Conservation (phyloP, 148 eudicot species). For the Vaccinium vitisidaea region DNA sequence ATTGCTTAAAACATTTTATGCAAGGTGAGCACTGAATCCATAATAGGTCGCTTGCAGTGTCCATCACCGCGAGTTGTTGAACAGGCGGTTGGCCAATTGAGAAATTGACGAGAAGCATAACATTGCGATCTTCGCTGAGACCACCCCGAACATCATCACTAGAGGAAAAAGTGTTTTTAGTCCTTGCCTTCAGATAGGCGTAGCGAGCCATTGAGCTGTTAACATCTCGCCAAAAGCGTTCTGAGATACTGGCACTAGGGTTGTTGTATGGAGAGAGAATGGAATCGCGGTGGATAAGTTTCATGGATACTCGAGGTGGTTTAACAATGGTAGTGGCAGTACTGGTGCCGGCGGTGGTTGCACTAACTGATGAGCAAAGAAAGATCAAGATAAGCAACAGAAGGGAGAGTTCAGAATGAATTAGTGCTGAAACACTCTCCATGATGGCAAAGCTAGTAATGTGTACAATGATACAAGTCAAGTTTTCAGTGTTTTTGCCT, state of each 20-base stretch:
- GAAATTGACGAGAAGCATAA: slow-evolving; percentile 16
- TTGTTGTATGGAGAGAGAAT: slow-evolving; percentile 9
- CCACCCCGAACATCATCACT: not conserved
- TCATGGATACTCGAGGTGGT: not conserved
- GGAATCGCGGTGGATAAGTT: slow-evolving; percentile 15
- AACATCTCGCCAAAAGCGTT: not conserved
- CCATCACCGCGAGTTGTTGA: slow-evolving; percentile 21
- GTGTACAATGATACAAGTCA: not conserved
- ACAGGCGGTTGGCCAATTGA: slow-evolving; percentile 28
- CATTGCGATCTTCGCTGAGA: not conserved
- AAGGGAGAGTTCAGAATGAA: not conserved
- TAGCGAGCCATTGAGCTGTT: not conserved
- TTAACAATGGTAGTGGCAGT: not conserved
- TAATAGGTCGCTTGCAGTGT: slow-evolving; percentile 25
- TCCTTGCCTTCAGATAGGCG: slow-evolving; percentile 1
- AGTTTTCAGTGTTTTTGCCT: not conserved
- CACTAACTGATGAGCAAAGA: not conserved
- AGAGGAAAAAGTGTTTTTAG: not conserved
- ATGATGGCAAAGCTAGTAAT: not conserved
- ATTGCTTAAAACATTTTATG: slow-evolving; percentile 1
- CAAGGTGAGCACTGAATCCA: slow-evolving; percentile 28
- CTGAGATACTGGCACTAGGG: slow-evolving; percentile 7
- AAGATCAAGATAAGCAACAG: not conserved
- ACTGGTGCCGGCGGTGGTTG: not conserved
- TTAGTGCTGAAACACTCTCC: not conserved